Evolutionary conservation across 176 grass and related monocot species (phyloP).

Genomic region (Metroxylon sagu): DNA sequence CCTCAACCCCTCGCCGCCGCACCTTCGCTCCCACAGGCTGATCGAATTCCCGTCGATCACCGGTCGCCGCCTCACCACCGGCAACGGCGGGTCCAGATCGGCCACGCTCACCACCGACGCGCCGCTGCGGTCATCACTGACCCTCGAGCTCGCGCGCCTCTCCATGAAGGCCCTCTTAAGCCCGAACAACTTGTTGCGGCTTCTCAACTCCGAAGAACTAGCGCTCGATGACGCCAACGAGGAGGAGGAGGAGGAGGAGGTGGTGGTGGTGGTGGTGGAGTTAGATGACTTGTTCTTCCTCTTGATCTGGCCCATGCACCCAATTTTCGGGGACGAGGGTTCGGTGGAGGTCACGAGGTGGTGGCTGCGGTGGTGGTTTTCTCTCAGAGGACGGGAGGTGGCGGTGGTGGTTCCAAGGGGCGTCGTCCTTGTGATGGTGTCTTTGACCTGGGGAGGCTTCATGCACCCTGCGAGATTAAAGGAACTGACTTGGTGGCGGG

Average conservation of each 20-base stretch:
- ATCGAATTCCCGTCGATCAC: constrained; percentile 8
- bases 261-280: too few relatives aligned
- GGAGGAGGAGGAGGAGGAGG: too few relatives aligned
- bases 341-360: not conserved
- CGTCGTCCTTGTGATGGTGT: too few relatives aligned
- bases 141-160: not conserved
- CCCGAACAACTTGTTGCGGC: constrained; percentile 2
- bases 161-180: not conserved
- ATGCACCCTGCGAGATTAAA: too few relatives aligned
- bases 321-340: constrained; percentile 12
- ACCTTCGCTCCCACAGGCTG: constrained; percentile 25
- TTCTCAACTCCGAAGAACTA: not conserved
- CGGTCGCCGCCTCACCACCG: constrained; percentile 4
- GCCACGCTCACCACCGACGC: not conserved
- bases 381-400: too few relatives aligned
- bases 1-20: not conserved
- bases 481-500: too few relatives aligned
- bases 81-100: constrained; percentile 19
- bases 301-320: constrained; percentile 27
- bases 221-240: not conserved
- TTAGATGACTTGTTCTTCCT: too few relatives aligned
- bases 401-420: too few relatives aligned
- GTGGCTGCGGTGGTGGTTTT: too few relatives aligned
- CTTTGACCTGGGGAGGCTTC: too few relatives aligned
- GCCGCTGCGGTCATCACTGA: too few relatives aligned